A percentile compares a stretch with the other conserved stretches of the same genome.
phyloP scores from a whole-genome alignment of 2,329 filamentous ascomycete genomes.

The Setomelanomma holmii region DNA sequence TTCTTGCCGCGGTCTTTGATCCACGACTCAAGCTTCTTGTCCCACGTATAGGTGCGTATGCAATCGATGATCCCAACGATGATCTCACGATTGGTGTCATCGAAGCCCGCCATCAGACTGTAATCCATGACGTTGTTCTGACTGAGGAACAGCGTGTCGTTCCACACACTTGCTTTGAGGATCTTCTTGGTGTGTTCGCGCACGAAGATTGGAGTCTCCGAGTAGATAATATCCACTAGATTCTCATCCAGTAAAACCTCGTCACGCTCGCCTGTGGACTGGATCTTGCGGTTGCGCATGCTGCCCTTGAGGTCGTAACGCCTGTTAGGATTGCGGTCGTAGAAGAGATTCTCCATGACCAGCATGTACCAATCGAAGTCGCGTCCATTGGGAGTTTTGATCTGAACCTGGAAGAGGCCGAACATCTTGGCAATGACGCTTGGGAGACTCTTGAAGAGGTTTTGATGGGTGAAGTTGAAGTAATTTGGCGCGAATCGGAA shows the following conservation, averaged over 20 bases:
- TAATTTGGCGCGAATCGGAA: slow-evolving; percentile 95
- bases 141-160: slow-evolving; percentile 93
- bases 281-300: slow-evolving; percentile 97
- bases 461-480: slow-evolving; percentile 96
- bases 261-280: slow-evolving; percentile 93
- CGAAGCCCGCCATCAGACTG: slow-evolving; percentile 96
- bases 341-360: slow-evolving; percentile 98
- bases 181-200: slow-evolving; percentile 96
- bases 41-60: slow-evolving; percentile 98
- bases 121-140: slow-evolving; percentile 99
- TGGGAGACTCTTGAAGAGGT: slow-evolving; percentile 88
- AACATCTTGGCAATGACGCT: slow-evolving; percentile 99
- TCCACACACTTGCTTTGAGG: slow-evolving; percentile 90
- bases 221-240: slow-evolving; percentile 97
- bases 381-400: slow-evolving; percentile 93
- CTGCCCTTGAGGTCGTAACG: slow-evolving; percentile 91
- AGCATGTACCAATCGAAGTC: slow-evolving; percentile 95
- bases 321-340: slow-evolving; percentile 86
- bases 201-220: slow-evolving; percentile 89
- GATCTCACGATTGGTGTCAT: slow-evolving; percentile 86
- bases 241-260: slow-evolving; percentile 98
- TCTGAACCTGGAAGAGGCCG: slow-evolving; percentile 95
- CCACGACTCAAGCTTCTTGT: slow-evolving; percentile 99
- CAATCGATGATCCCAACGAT: slow-evolving; percentile 97
- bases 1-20: slow-evolving; percentile 95